Evolutionary conservation across 2,329 filamentous ascomycete species (phyloP), one percentile per base, ranked within the genome.

Genomic region (Verticillium alfalfae): DNA sequence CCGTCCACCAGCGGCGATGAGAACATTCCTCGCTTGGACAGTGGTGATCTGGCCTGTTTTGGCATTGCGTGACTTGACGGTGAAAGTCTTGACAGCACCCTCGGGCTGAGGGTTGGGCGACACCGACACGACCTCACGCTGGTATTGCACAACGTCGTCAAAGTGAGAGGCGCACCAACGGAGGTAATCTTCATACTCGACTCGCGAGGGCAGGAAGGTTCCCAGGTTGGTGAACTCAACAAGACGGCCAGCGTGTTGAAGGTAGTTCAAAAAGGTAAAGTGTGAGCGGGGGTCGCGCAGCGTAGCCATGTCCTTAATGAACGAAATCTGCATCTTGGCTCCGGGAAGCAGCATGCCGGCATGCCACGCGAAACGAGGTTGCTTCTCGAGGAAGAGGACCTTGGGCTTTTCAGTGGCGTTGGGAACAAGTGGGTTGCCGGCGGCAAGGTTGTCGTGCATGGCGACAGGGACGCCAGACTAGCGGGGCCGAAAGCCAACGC

Each of bases 301-400:
- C 3, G 92, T 95, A 3, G 94, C 94, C 74, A 98, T 85, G 72
- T 98, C 94, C 79, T 98, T 98, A 78, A 98, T 84, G 79, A 97
- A 98, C 10, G 92, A 96, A 68, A 98, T 98, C 73, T 98, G 94
- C 94, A 98, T 98, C 78, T 90, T 93, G 59, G 93, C 91, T 5
- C 93, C 93, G 0, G 93, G 92, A 3, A 98, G 84, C 63, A 97
- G 86, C 94, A 98, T 98, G 63, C 94, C 94, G 0, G 92, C 88
- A 75, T 98, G 94, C 94, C 94, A 98, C 62, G 90, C 87, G 71
- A 98, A 98, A 57, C 83, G 79, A 37, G 81, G 71, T 76, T 98
- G 94, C 74, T 91, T 90, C 79, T 98, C 94, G 31, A 98, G 77
- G 76, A 97, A 98, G 55, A 91, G 84, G 3, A 96, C 88, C 72